These are phyloP conservation scores for Acacia acuminata DNA, from an alignment of 306 rosid genomes.

Conservation along the genomic window DNA sequence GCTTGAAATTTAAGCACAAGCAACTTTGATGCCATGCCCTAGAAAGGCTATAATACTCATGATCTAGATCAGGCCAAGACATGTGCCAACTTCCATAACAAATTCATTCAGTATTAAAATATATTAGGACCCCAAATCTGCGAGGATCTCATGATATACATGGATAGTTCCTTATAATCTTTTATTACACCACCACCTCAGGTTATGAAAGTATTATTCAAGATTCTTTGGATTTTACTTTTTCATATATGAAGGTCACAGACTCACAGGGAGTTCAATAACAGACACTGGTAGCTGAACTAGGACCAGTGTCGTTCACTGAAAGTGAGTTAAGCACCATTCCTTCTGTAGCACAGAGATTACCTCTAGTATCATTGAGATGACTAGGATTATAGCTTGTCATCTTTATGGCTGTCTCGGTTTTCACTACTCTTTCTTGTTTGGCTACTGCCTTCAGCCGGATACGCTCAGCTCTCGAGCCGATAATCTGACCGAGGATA, in stretches of 20 bases:
- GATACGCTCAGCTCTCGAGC: constrained; percentile 73
- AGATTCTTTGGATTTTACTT: constrained; percentile 29
- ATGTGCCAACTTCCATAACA: too few relatives aligned
- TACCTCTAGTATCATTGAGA: constrained; percentile 34
- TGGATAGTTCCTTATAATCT: background rate
- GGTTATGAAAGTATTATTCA: constrained; percentile 17
- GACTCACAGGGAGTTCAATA: constrained; percentile 32
- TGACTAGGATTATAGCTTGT: constrained; percentile 24
- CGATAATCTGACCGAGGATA: constrained; percentile 75
- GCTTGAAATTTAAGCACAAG: background rate
- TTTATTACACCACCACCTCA: background rate
- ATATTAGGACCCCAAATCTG: too few relatives aligned
- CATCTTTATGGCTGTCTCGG: constrained; percentile 29
- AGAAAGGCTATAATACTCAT: background rate
- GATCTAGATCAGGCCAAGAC: background rate
- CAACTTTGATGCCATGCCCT: background rate
- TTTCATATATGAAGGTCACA: background rate
- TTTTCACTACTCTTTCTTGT: constrained; percentile 29
- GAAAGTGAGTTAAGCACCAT: constrained; percentile 48
- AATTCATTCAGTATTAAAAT: too few relatives aligned
- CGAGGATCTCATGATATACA: background rate
- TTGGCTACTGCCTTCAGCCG: constrained; percentile 60
- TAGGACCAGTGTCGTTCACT: constrained; percentile 38
- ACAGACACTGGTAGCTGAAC: constrained; percentile 50
- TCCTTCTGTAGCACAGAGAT: constrained; percentile 53